Evolutionary conservation across 1,284 basidiomycete species (phyloP).

Genomic region (Phylloboletellus chloephorus): DNA sequence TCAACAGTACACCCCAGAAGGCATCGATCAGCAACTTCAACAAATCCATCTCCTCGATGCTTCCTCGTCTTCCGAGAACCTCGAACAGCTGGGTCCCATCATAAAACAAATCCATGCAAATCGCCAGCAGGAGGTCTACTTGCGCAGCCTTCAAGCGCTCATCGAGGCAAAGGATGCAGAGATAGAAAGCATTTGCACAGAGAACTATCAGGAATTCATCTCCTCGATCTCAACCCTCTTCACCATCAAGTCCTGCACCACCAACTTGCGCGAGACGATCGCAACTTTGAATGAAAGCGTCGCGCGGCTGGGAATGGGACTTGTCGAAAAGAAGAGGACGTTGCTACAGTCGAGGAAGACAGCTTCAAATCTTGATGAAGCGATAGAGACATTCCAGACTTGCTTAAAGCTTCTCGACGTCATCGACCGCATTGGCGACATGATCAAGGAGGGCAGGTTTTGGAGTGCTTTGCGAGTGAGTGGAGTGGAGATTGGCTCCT

Average conservation of each 20-base stretch:
- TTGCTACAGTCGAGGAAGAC: constrained; percentile 89
- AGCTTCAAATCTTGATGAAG: constrained; percentile 90
- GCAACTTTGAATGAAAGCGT: constrained; percentile 65
- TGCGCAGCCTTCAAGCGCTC: constrained; percentile 80
- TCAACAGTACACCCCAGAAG: constrained; percentile 71
- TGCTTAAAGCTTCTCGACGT: constrained; percentile 91
- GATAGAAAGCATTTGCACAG: constrained; percentile 92
- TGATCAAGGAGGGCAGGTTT: constrained; percentile 90
- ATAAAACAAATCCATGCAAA: constrained; percentile 91
- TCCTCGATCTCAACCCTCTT: constrained; percentile 93
- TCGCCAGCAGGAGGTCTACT: constrained; percentile 86
- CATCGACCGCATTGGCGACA: constrained; percentile 88
- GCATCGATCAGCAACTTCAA: constrained; percentile 78
- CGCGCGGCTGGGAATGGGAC: constrained; percentile 71
- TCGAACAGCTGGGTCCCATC: constrained; percentile 88
- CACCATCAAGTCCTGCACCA: constrained; percentile 87
- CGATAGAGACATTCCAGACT: constrained; percentile 90
- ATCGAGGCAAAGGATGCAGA: constrained; percentile 92
- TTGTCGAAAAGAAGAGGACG: constrained; percentile 89
- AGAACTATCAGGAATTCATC: constrained; percentile 98
- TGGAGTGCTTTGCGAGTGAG: constrained; percentile 93
- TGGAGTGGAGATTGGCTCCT: constrained; percentile 32
- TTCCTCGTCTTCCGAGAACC: constrained; percentile 82
- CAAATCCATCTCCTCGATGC: constrained; percentile 84
- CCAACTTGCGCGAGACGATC: constrained; percentile 76